Evolutionary conservation across 176 grass and related monocot genomes (phyloP), one percentile per base, ranked within the genome.

Genomic region (Otatea glauca): DNA sequence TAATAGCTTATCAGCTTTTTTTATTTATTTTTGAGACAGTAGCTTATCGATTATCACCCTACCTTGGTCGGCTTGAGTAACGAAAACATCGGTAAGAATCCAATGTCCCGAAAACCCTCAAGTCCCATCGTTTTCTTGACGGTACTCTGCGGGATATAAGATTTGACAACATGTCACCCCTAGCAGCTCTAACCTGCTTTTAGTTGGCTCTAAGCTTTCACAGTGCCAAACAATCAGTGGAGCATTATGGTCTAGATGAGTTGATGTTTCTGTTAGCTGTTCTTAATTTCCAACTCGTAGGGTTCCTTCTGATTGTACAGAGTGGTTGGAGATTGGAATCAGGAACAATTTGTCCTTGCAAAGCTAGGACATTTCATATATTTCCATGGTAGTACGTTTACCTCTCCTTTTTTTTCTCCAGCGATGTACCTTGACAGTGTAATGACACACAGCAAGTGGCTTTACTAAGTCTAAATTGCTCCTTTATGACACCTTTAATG

Each of bases 271-370:
- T 32, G 7, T 27, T 34, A 17, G 15, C 13, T 74, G 47, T 50
- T 50, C 47, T 9, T 78, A 60, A 25, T 17, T 56, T 71, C 79
- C 13, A 81, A 42, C 21, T 44, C 44, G 16, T 48, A 65, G 34
- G 9, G 41, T 64, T 78, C 59, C 4, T 9, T 47, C 1, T 59
- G 35, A 14, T 59, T 58, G 66, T 55, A 14, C 51, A 71, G 21
- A 37, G 65, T 81, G n/a, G 79, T 71, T 82, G 79, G 48, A 12
- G 16, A 82, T 25, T 44, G 51, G 51, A 71, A 29, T 11, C 34
- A 38, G 20, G 59, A 64, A 65, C 37, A 71, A 43, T 44, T 81
- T 58, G 79, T 70, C 79, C 38, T 44, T n/a, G 35, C 37, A 59
- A 68, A 81, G 54, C n/a, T 2, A 58, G 48, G 65, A 43, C 12